phyloP scores from a whole-genome alignment of 495 filamentous ascomycete genomes.

The Amorphotheca resinae region DNA sequence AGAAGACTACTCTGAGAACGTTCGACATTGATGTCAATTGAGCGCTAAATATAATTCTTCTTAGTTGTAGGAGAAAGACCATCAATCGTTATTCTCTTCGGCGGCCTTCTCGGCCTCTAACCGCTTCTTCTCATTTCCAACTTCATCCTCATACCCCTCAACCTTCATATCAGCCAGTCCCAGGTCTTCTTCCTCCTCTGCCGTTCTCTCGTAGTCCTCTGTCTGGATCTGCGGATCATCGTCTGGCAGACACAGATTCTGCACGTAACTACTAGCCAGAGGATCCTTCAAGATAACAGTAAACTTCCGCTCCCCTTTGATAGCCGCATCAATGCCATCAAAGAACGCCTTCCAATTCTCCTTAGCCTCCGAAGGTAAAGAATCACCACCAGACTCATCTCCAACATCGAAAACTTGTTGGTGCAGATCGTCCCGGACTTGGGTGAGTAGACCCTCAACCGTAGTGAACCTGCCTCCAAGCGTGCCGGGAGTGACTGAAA shows the following conservation, averaged over 20 bases:
- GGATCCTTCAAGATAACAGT: conserved; percentile 81
- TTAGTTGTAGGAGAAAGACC: too few relatives aligned
- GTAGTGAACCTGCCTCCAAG: conserved; percentile 96
- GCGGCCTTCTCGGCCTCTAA: conserved; percentile 15
- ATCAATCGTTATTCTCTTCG: too few relatives aligned
- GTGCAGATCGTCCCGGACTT: conserved; percentile 79
- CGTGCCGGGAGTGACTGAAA: conserved; percentile 79
- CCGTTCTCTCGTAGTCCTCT: conserved; percentile 79
- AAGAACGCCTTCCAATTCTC: conserved; percentile 76
- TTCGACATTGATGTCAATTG: too few relatives aligned
- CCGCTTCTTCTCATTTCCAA: conserved; percentile 15
- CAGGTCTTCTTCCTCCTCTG: conserved; percentile 83
- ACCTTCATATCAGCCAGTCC: conserved; percentile 87
- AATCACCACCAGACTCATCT: conserved; percentile 50
- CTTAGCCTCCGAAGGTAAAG: conserved; percentile 47
- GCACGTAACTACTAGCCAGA: conserved; percentile 82
- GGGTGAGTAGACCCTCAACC: conserved; percentile 85
- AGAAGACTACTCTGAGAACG: too few relatives aligned
- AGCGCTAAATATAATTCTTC: too few relatives aligned
- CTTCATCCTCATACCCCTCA: conserved; percentile 56
- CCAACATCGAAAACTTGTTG: conserved; percentile 72
- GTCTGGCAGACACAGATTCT: conserved; percentile 63
- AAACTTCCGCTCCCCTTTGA: conserved; percentile 71
- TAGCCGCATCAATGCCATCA: conserved; percentile 55
- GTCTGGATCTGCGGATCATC: conserved; percentile 67